phyloP scores from a whole-genome alignment of 1,284 basidiomycete species.

The Trichosporon ovoides region DNA sequence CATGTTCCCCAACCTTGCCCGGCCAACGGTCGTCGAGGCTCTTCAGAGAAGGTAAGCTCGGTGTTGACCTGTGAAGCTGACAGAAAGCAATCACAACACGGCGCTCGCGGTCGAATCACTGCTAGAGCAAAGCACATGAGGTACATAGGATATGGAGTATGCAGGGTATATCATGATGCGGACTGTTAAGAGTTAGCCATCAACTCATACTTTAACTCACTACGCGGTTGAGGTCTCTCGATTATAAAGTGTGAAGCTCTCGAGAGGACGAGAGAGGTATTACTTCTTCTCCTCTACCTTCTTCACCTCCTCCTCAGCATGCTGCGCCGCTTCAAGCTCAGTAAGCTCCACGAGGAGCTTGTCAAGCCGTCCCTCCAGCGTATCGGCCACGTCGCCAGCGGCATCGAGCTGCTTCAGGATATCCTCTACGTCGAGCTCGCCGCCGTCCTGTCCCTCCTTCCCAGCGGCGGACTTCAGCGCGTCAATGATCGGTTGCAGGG shows the following conservation, averaged over 20 bases:
- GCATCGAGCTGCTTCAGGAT: slow-evolving; percentile 44
- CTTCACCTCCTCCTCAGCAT: slow-evolving; percentile 45
- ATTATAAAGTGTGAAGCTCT: not conserved
- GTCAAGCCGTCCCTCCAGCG: slow-evolving; percentile 45
- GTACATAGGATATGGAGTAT: slow-evolving; percentile 14
- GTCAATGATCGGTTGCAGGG: slow-evolving; percentile 27
- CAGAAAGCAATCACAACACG: slow-evolving; percentile 60
- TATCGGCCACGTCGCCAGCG: slow-evolving; percentile 46
- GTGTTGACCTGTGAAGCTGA: slow-evolving; percentile 5
- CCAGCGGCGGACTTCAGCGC: slow-evolving; percentile 20
- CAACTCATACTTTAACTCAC: too few relatives aligned
- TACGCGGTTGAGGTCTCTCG: too few relatives aligned
- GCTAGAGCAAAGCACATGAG: slow-evolving; percentile 34
- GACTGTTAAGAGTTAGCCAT: too few relatives aligned
- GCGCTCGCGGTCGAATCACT: slow-evolving; percentile 77
- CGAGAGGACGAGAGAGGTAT: not conserved
- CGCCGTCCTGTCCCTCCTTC: slow-evolving; percentile 21
- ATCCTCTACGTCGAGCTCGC: slow-evolving; percentile 32
- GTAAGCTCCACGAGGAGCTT: slow-evolving; percentile 36
- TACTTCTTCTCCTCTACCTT: too few relatives aligned
- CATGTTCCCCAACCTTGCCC: slow-evolving; percentile 75
- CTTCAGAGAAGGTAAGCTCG: slow-evolving; percentile 69
- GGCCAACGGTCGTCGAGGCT: slow-evolving; percentile 69
- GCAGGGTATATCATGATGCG: slow-evolving; percentile 10
- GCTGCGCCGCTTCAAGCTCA: slow-evolving; percentile 36